phyloP scores from a whole-genome alignment of 1,139 yeast genomes.

The Debaryomyces nepalensis region DNA sequence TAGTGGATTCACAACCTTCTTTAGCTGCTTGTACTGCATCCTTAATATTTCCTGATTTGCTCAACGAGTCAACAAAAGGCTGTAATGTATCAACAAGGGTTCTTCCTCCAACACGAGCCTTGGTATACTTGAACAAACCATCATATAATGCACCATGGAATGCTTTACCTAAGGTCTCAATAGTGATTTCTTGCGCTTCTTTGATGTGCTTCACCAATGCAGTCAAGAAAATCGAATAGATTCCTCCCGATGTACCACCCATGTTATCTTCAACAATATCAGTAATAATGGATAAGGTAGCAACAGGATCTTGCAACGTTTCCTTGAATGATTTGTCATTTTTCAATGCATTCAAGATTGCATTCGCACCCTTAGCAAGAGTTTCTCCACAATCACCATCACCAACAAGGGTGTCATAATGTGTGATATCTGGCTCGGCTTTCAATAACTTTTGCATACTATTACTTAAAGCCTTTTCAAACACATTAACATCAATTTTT shows the following conservation, averaged over 20 bases:
- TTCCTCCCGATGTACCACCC: slow-evolving; percentile 98
- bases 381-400: slow-evolving; percentile 99
- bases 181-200: slow-evolving; percentile 39
- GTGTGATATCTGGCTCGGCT: slow-evolving; percentile 81
- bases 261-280: slow-evolving; percentile 82
- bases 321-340: slow-evolving; percentile 35
- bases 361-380: slow-evolving; percentile 78
- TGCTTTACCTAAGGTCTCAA: slow-evolving; percentile 34
- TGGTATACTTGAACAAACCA: slow-evolving; percentile 70
- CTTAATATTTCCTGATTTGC: slow-evolving; percentile 51
- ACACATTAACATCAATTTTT: slow-evolving; percentile 43
- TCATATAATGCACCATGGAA: slow-evolving; percentile 43
- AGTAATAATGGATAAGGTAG: slow-evolving; percentile 57
- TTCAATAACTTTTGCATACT: slow-evolving; percentile 57
- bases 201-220: slow-evolving; percentile 42
- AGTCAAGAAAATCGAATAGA: slow-evolving; percentile 78
- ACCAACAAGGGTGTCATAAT: slow-evolving; percentile 87
- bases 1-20: slow-evolving; percentile 77
- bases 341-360: slow-evolving; percentile 60
- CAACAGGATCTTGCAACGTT: slow-evolving; percentile 43
- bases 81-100: slow-evolving; percentile 86
- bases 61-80: slow-evolving; percentile 76
- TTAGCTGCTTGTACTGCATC: slow-evolving; percentile 72
- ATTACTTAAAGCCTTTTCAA: slow-evolving; percentile 41
- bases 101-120: slow-evolving; percentile 89